Evolutionary conservation across 441 rosid species (phyloP), one percentile per base, ranked within the genome.

Genomic region (Croton laevigatus): DNA sequence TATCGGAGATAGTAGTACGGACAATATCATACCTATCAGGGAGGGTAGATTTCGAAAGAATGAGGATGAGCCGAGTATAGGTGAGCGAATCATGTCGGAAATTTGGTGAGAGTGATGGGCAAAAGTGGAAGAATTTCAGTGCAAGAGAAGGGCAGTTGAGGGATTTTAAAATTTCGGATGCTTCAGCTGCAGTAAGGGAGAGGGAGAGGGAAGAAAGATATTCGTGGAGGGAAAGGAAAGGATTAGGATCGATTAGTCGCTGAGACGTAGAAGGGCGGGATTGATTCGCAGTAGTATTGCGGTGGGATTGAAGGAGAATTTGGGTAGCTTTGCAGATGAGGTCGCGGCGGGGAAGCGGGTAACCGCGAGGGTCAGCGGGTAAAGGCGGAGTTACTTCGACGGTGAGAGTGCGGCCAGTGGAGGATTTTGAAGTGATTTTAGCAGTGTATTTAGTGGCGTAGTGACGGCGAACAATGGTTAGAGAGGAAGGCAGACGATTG

Each of bases 121-220:
- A 81, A 59, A 81, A 78, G 6, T 77, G 84, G 86, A 94, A 94
- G 78, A 94, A 89, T 1, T 63, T 76, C 8, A 82, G 71, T 38
- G 97, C 92, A 52, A 90, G 90, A 51, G 83, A 78, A 20, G 97
- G 94, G 72, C 74, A 79, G 62, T 84, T 90, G 8, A 94, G 82
- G 85, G 96, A 86, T 68, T 91, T 94, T 70, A 94, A 85, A 61
- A 91, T 88, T 68, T 84, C 85, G 59, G 97, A 94, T 79, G 86
- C 88, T 78, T 94, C 98, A 46, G 82, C 45, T 66, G 85, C 77
- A 61, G 98, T 87, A 70, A 94, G 88, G 48, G 89, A 62, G 60
- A 82, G 79, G 54, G 93, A 78, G 46, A 86, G 88, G 3, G 92
- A 81, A 51, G 89, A 81, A 81, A 90, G 81, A 81, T 87, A 94